These are phyloP conservation scores for Clavispora phyllophila DNA, from an alignment of 805 yeast species.

Conservation along the genomic window DNA sequence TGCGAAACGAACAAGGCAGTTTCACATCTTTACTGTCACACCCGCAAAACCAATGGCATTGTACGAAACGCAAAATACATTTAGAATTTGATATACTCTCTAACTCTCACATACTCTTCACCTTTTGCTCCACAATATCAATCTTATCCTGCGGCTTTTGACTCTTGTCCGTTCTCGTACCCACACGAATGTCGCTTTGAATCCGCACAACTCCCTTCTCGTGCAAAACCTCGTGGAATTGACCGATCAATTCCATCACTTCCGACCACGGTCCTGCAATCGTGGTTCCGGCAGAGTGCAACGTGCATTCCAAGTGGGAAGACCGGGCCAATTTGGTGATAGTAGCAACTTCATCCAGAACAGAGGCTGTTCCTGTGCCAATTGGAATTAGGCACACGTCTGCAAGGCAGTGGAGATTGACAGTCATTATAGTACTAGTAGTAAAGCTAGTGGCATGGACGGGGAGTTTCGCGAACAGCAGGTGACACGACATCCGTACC, in stretches of 20 bases:
- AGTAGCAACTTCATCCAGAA: constrained; percentile 72
- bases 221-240: constrained; percentile 69
- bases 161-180: constrained; percentile 72
- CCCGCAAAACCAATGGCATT: too few species aligned
- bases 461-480: too few species aligned
- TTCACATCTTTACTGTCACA: too few species aligned
- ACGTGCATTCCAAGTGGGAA: constrained; percentile 58
- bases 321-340: constrained; percentile 60
- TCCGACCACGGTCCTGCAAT: constrained; percentile 91
- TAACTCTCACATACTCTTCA: constrained; percentile 10
- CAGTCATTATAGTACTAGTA: background rate
- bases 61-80: too few species aligned
- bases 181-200: constrained; percentile 82
- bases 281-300: constrained; percentile 92
- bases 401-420: constrained; percentile 60
- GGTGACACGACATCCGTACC: background rate
- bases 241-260: constrained; percentile 74
- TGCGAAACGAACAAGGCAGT: too few species aligned
- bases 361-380: constrained; percentile 75
- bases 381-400: constrained; percentile 85
- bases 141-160: constrained; percentile 74
- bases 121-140: constrained; percentile 54
- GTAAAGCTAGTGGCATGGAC: too few species aligned
- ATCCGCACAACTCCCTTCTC: constrained; percentile 65
- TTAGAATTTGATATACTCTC: too few species aligned